Evolutionary conservation across 345 rosid species (phyloP).

Genomic region (Draba incana): DNA sequence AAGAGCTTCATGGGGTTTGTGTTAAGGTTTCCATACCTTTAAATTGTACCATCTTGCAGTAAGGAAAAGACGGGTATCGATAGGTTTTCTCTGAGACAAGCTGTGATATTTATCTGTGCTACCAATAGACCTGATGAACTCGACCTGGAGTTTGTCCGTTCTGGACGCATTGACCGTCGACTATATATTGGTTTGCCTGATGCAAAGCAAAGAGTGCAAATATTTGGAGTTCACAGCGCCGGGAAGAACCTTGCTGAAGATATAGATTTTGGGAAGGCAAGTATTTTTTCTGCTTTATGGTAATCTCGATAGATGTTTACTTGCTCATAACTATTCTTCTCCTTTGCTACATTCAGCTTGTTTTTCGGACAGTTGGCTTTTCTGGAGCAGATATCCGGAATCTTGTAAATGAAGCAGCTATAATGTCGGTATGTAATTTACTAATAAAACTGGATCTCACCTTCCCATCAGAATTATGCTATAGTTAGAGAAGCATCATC

Average conservation of each 20-base stretch:
- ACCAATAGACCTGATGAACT: constrained; percentile 97
- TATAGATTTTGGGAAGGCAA: constrained; percentile 79
- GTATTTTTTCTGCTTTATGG: constrained; percentile 26
- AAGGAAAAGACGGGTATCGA: constrained; percentile 88
- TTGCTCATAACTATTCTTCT: constrained; percentile 12
- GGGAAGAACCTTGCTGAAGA: constrained; percentile 85
- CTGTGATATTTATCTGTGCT: constrained; percentile 98
- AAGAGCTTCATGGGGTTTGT: not conserved
- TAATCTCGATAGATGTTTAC: constrained; percentile 6
- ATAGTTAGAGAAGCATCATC: constrained; percentile 18
- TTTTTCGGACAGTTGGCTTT: constrained; percentile 91
- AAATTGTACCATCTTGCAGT: constrained; percentile 48
- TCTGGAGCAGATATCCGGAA: constrained; percentile 97
- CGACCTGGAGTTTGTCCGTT: constrained; percentile 90
- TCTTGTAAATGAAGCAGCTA: constrained; percentile 97
- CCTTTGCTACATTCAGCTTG: constrained; percentile 63
- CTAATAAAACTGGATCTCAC: constrained; percentile 10
- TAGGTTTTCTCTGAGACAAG: constrained; percentile 89
- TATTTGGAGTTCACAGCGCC: constrained; percentile 87
- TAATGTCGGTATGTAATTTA: constrained; percentile 80
- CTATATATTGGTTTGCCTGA: constrained; percentile 93
- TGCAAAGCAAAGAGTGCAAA: constrained; percentile 88
- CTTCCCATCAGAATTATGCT: constrained; percentile 16
- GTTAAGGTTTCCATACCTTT: constrained; percentile 11
- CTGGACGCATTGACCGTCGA: constrained; percentile 95